phyloP scores from a whole-genome alignment of 495 filamentous ascomycete species.

The Penicillium paradoxum region DNA sequence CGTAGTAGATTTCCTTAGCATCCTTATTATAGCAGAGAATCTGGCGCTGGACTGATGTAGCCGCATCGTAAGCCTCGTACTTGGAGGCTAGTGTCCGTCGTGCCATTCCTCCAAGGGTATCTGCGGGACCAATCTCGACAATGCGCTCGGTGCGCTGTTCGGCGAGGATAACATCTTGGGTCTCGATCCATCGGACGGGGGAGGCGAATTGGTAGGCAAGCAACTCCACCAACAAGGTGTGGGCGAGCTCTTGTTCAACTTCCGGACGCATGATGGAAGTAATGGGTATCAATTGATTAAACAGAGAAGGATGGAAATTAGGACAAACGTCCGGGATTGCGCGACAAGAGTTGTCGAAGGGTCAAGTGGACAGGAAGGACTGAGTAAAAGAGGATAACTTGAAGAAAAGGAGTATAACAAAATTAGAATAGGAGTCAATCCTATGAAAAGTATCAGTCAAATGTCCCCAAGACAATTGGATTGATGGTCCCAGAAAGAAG shows the following conservation, averaged over 20 bases:
- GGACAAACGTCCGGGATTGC: conserved; percentile 1
- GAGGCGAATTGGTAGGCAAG: conserved; percentile 99
- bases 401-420: conserved; percentile 6
- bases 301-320: conserved; percentile 5
- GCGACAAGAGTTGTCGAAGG: conserved; percentile 1
- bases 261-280: conserved; percentile 83
- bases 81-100: conserved; percentile 93
- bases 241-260: conserved; percentile 95
- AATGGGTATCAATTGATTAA: conserved; percentile 17
- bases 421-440: conserved; percentile 6
- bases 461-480: conserved; percentile 2
- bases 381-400: conserved; percentile 6
- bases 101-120: conserved; percentile 98
- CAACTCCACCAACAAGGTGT: conserved; percentile 96
- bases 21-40: conserved; percentile 99
- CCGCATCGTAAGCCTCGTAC: conserved; percentile 98
- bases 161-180: conserved; percentile 96
- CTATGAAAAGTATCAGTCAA: conserved; percentile 2
- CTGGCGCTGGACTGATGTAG: conserved; percentile 89
- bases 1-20: conserved; percentile 98
- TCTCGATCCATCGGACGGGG: conserved; percentile 98
- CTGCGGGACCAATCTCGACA: conserved; percentile 94
- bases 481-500: conserved; percentile 2
- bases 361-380: conserved; percentile 2
- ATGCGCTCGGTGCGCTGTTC: conserved; percentile 95